Evolutionary conservation across 305 asterid genomes (phyloP), one percentile per base, ranked within the genome.

Genomic region (Rubia peregrina): DNA sequence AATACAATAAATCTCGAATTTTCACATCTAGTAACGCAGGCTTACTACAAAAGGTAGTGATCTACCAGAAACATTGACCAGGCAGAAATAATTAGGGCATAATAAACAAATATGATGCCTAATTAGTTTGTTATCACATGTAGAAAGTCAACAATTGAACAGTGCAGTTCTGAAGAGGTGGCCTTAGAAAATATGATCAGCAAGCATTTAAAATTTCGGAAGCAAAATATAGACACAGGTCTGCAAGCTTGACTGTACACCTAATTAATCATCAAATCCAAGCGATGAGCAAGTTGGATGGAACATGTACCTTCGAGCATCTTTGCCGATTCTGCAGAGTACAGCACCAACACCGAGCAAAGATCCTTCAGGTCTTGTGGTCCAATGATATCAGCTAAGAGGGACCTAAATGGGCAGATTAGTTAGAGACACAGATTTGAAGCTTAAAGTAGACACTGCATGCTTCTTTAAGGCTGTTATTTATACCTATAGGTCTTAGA

Each of bases 341-440:
- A 87, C 64, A 91, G 88, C 49, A 85, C 96, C 79, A 94, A 90
- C 74, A 91, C 96, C 17, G 99, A 91, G 80, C 99, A 94, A 73
- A 94, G 94, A 75, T 91, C 99, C 86, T 84, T 91, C 91, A 84
- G 77, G 82, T 94, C 97, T 83, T 86, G 91, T 63, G 96, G 94
- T 83, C 86, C 97, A 75, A 94, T 94, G 85, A 91, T 85, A 80
- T 89, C 99, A 78, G 93, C 99, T 78, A 94, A 86, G 67, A 91
- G 86, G 80, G 99, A 94, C 89, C 99, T 94, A 71, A 78, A 72
- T 73, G 70, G 64, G 71, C 46, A 74, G 66, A 71, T 42, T 36
- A 36, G 48, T 91, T 83, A 91, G 90, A 78, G 56, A 49, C 16
- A 3, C 33, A 30, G 33, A 49, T 75, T 60, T 72, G 66, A 74